Percentiles rank a stretch among this genome's conserved stretches.
Evolutionary conservation across 73 alveolate species (phyloP).

Genomic region (Blepharisma stoltei): DNA sequence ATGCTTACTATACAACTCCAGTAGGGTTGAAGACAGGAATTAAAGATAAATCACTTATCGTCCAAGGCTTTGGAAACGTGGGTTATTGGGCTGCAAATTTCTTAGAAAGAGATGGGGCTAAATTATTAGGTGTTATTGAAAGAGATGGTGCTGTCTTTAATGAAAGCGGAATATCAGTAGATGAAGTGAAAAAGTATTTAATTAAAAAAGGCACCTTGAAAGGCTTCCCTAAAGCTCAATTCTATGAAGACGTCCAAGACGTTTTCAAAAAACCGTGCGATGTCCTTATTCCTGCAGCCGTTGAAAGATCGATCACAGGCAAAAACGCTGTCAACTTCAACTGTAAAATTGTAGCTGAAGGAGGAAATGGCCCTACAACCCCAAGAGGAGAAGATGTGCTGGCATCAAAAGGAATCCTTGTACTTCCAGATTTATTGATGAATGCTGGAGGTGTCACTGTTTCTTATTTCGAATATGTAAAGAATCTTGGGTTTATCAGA

Average conservation of each 20-base stretch:
- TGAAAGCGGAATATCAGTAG: constrained; percentile 60
- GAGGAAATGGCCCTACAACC: constrained; percentile 78
- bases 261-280: constrained; percentile 65
- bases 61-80: constrained; percentile 88
- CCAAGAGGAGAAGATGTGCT: constrained; percentile 62
- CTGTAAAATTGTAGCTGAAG: constrained; percentile 68
- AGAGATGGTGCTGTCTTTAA: constrained; percentile 63
- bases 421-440: constrained; percentile 76
- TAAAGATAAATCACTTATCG: constrained; percentile 66
- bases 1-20: constrained; percentile 39
- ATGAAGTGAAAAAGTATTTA: constrained; percentile 52
- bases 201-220: constrained; percentile 50
- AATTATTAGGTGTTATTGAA: constrained; percentile 61
- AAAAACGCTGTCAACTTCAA: constrained; percentile 64
- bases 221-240: constrained; percentile 60
- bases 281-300: constrained; percentile 62
- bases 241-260: constrained; percentile 38
- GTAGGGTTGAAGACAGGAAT: constrained; percentile 59
- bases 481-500: constrained; percentile 71
- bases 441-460: constrained; percentile 90
- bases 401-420: constrained; percentile 55
- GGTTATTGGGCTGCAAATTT: constrained; percentile 90
- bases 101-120: constrained; percentile 59
- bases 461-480: constrained; percentile 84
- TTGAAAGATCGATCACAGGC: constrained; percentile 52